Conservation (phyloP, 2,329 filamentous ascomycete genomes). For the Fusarium sp. region DNA sequence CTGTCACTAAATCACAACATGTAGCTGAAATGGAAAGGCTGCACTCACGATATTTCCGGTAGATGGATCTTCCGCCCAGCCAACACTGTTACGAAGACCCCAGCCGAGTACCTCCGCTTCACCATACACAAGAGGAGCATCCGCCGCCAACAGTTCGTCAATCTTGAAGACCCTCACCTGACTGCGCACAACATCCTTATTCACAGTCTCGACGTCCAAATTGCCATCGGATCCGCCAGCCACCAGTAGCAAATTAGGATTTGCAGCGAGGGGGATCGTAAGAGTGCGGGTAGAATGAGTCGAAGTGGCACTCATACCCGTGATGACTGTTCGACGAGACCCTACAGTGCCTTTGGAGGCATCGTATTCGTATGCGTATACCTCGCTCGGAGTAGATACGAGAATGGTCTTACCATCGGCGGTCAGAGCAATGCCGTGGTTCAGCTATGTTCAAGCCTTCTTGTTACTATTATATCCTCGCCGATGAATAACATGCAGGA, state of each 20-base stretch:
- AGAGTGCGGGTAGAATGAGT: conserved; percentile 9
- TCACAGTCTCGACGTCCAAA: not conserved
- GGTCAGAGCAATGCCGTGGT: conserved; percentile 1
- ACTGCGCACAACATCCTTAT: conserved; percentile 3
- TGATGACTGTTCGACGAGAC: not conserved
- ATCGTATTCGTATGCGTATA: conserved; percentile 12
- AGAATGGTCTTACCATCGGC: conserved; percentile 10
- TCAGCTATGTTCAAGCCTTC: not conserved
- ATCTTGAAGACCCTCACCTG: not conserved
- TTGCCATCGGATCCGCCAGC: conserved; percentile 9
- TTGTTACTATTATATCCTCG: not conserved
- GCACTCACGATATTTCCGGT: not conserved
- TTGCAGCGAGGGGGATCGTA: not conserved
- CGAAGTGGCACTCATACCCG: not conserved
- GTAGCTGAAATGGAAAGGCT: too few species aligned
- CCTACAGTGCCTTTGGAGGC: not conserved
- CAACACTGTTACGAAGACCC: conserved; percentile 13
- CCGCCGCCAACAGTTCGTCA: not conserved
- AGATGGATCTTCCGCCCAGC: conserved; percentile 3
- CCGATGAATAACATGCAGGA: fast-evolving
- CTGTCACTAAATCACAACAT: not conserved
- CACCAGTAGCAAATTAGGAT: conserved; percentile 3
- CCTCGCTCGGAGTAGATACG: conserved; percentile 10
- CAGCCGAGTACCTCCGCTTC: not conserved
- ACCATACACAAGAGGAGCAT: not conserved